Evolutionary conservation across 2,329 filamentous ascomycete species (phyloP), one percentile per base, ranked within the genome.

Genomic region (Colletotrichum kahawae): DNA sequence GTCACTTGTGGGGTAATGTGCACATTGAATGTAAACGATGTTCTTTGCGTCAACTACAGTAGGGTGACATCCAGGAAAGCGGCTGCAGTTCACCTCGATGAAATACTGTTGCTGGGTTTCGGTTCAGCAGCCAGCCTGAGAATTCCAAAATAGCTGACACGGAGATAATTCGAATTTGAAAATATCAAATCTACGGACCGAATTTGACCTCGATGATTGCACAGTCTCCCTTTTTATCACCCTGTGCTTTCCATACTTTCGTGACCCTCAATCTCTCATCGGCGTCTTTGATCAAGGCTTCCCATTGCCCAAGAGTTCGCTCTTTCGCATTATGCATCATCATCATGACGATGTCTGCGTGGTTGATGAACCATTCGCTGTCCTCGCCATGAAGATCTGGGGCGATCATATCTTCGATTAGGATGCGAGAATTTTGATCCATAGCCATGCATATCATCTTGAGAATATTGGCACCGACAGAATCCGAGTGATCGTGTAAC

Each of bases 261-360:
- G 43, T 27, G 27, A 65, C 51, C 7, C 10, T 6, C 16, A 65
- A 38, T 33, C 38, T 54, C 21, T 68, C 34, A 48, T 68, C 66
- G 6, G 34, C 66, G 16, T 8, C 43, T 56, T 68, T 56, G 16
- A 68, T 10, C 34, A 68, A 29, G 7, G 10, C 9, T 14, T 60
- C 24, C 66, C 66, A 68, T 13, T 68, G 66, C 34, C 24, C 24
- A 18, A 68, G 33, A 24, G 33, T 60, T 14, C 66, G 54, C 54
- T 68, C 66, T 48, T 48, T 59, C 4, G 66, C 54, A 59, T 68
- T 68, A 16, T 68, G 66, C 66, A 68, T 68, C 54, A 60, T 60
- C 54, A 68, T 21, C 66, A 68, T 60, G 12, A 68, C 66, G 4
- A 68, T 60, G 18, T 68, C 66, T 6, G 66, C 66, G 27, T 60